A percentile compares a stretch with the other conserved stretches of the same genome.
Conservation (phyloP, 345 rosid genomes). For the Cardamine occulta region DNA sequence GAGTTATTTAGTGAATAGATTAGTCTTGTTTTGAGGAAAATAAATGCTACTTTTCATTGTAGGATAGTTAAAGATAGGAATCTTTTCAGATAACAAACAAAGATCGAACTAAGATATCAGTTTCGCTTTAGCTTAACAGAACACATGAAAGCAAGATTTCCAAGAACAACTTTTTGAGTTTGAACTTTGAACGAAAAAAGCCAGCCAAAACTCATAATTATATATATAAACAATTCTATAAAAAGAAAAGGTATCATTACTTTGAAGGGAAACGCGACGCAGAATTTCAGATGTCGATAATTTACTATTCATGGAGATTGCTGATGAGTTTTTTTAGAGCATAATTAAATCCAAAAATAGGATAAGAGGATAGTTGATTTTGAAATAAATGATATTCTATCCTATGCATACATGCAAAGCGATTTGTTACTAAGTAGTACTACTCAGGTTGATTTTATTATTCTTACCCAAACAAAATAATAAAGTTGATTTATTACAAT, state of each 20-base stretch:
- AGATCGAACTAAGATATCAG: slow-evolving; percentile 48
- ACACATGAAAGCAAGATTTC: slow-evolving; percentile 40
- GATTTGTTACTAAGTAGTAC: not conserved
- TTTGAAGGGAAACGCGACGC: slow-evolving; percentile 29
- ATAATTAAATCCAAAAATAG: slow-evolving; percentile 29
- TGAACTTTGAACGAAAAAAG: slow-evolving; percentile 39
- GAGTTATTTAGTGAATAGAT: slow-evolving; percentile 16
- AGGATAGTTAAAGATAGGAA: slow-evolving; percentile 35
- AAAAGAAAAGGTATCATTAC: slow-evolving; percentile 22
- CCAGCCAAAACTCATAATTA: not conserved
- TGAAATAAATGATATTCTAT: slow-evolving; percentile 7
- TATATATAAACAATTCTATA: slow-evolving; percentile 1
- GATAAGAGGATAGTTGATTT: slow-evolving; percentile 23
- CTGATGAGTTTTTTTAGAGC: slow-evolving; percentile 22
- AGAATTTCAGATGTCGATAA: slow-evolving; percentile 17
- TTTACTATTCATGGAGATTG: slow-evolving; percentile 26
- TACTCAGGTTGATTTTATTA: not conserved
- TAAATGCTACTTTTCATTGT: slow-evolving; percentile 10
- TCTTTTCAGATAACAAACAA: slow-evolving; percentile 36
- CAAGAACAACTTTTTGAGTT: slow-evolving; percentile 38
- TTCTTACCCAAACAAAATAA: not conserved
- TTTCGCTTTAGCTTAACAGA: slow-evolving; percentile 44
- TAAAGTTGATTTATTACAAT: not conserved
- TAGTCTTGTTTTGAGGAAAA: slow-evolving; percentile 7
- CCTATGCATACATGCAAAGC: not conserved